Base-by-base conservation (phyloP, 495 filamentous ascomycete genomes). In the Hyphodiscus hymeniophilus region DNA sequence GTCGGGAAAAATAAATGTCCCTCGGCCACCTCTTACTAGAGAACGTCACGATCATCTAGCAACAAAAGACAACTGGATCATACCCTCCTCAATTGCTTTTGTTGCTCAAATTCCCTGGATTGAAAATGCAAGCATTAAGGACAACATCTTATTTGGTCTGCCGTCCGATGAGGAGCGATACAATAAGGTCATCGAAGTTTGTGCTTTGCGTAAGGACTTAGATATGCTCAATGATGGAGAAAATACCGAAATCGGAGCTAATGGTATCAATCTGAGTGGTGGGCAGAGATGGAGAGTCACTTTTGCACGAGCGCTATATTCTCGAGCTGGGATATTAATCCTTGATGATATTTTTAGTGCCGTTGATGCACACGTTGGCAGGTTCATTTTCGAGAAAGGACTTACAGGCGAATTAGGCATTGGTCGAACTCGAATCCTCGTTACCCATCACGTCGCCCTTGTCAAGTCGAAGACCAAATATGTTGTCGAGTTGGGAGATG, bases 21-120 rank as follows among this genome's bases (percentile, higher is more conserved):
- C 80, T 6, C 61, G 58, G 32, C 55, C 68, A 1, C 73, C 73
- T 1, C 42, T 53, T 0, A 60, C 68, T 3, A 47, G 62, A 8
- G 65, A 79, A 6, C 66, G 77, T 15, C 67, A 72, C 47, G 77
- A 82, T 49, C 41, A 60, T 42, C 74, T 72, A 52, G 84, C 81
- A 0, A 81, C 75, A 23, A 73, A 62, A 38, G 73, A 68, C 34
- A 79, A 87, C 43, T 89, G 85, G 85, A 78, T 85, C 42, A 70
- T 87, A 17, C 76, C 81, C 13, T 70, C 70, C 1, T 70, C 77
- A 0, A 76, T 88, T 38, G 85, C 85, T 0, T 92, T 81, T 59
- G 85, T 92, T 22, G 79, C 84, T 5, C 87, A 92, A 60, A 86
- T 82, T 15, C 86, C 86, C 0, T 92, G 86, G 86, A 88, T 92